Evolutionary conservation across 2,329 filamentous ascomycete species (phyloP).

Genomic region (Ceratocystis lukuohia): DNA sequence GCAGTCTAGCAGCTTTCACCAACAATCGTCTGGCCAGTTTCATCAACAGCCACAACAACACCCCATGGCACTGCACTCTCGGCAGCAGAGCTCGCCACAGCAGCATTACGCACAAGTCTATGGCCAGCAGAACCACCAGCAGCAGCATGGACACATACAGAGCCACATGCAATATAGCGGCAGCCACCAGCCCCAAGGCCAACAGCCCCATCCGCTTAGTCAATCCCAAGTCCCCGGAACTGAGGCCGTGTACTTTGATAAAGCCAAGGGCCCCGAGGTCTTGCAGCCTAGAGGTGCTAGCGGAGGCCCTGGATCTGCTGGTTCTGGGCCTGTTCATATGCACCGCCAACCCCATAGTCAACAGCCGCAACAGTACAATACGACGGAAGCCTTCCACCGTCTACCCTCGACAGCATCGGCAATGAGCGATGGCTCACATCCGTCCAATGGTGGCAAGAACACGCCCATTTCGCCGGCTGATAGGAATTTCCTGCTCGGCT

Average conservation of each 20-base stretch:
- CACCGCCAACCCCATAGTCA: neutral
- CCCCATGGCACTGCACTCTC: neutral
- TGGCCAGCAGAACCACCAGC: slow-evolving; percentile 6
- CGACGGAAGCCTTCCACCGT: slow-evolving; percentile 25
- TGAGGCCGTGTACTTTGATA: slow-evolving; percentile 1
- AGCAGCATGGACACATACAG: slow-evolving; percentile 10
- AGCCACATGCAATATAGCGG: slow-evolving; percentile 9
- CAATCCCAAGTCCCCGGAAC: slow-evolving; percentile 14
- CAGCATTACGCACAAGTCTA: slow-evolving; percentile 16
- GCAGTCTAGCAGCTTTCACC: neutral
- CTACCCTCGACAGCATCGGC: slow-evolving; percentile 34
- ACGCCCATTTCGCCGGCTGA: slow-evolving; percentile 54
- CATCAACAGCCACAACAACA: slow-evolving; percentile 9
- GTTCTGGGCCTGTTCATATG: neutral
- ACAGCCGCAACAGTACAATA: slow-evolving; percentile 6
- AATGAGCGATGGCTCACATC: slow-evolving; percentile 26
- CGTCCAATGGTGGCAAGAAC: slow-evolving; percentile 32
- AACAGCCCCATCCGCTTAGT: slow-evolving; percentile 17
- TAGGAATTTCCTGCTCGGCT: slow-evolving; percentile 62
- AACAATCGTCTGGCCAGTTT: slow-evolving; percentile 1
- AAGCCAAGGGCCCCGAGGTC: neutral
- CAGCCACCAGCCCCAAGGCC: slow-evolving; percentile 12
- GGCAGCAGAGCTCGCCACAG: slow-evolving; percentile 15
- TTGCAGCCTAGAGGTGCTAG: neutral
- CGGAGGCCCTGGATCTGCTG: neutral